These are phyloP conservation scores for Talaromyces sp. DNA, from an alignment of 2,329 filamentous ascomycete genomes.

Conservation along the genomic window DNA sequence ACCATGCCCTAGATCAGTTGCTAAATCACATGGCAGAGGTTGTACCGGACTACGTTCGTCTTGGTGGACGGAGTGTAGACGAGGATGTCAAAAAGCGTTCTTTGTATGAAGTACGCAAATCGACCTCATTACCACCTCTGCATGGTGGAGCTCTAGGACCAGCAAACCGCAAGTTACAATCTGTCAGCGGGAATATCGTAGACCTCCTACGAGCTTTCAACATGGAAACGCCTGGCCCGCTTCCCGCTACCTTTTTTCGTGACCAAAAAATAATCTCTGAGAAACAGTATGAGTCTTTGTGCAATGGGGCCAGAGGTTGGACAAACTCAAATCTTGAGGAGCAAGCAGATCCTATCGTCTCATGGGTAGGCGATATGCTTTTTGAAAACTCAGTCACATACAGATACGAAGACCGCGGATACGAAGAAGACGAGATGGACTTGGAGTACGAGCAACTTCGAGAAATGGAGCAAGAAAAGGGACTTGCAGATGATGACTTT, in stretches of 20 bases:
- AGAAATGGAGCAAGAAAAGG: constrained; percentile 56
- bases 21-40: constrained; percentile 59
- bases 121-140: constrained; percentile 25
- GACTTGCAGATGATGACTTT: constrained; percentile 47
- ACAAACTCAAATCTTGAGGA: constrained; percentile 28
- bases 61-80: constrained; percentile 67
- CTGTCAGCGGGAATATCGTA: constrained; percentile 36
- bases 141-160: constrained; percentile 35
- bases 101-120: constrained; percentile 56
- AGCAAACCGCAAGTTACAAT: constrained; percentile 39
- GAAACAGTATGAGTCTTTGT: constrained; percentile 59
- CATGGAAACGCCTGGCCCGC: constrained; percentile 31
- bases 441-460: constrained; percentile 56
- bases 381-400: constrained; percentile 41
- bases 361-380: constrained; percentile 55
- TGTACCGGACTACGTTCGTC: constrained; percentile 57
- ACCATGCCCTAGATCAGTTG: constrained; percentile 83
- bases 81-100: constrained; percentile 60
- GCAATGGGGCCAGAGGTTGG: constrained; percentile 42
- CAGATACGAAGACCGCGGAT: constrained; percentile 45
- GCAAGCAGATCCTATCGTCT: constrained; percentile 37
- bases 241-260: constrained; percentile 53
- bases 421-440: constrained; percentile 56
- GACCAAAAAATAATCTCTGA: constrained; percentile 55
- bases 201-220: constrained; percentile 41